phyloP scores from a whole-genome alignment of 116 monocot species.

The Papilionanthe hybrid region DNA sequence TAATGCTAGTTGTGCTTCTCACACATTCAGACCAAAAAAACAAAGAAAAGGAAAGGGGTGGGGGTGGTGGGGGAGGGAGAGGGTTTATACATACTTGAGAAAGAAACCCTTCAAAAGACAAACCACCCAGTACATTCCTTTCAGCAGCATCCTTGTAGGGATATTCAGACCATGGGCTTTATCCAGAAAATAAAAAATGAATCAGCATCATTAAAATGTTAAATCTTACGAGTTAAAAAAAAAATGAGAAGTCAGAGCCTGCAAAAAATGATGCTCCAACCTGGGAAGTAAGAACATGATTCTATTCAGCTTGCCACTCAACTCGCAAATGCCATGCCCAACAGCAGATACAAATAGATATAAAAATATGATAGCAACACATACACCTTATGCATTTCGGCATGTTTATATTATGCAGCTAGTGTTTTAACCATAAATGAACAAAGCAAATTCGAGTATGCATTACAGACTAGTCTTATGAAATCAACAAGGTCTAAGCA shows the following conservation, averaged over 20 bases:
- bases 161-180: constrained; percentile 73
- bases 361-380: neutral
- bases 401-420: neutral
- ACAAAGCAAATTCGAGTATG: neutral
- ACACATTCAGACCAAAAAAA: neutral
- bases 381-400: neutral
- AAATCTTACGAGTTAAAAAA: neutral
- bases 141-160: constrained; percentile 91
- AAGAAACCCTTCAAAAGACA: constrained; percentile 62
- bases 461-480: neutral
- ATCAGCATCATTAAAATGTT: neutral
- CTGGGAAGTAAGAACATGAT: neutral
- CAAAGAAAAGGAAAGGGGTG: neutral
- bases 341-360: neutral
- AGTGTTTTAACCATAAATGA: neutral
- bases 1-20: too few species aligned
- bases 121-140: constrained; percentile 89
- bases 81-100: constrained; percentile 51
- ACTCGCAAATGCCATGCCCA: neutral
- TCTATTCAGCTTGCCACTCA: neutral
- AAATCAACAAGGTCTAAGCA: neutral
- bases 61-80: neutral
- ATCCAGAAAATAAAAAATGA: constrained; percentile 6
- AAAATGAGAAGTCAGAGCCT: neutral
- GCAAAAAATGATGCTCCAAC: neutral